Percentiles rank a stretch among this genome's conserved stretches.
phyloP scores from a whole-genome alignment of 306 rosid species.

The Corylus americana region DNA sequence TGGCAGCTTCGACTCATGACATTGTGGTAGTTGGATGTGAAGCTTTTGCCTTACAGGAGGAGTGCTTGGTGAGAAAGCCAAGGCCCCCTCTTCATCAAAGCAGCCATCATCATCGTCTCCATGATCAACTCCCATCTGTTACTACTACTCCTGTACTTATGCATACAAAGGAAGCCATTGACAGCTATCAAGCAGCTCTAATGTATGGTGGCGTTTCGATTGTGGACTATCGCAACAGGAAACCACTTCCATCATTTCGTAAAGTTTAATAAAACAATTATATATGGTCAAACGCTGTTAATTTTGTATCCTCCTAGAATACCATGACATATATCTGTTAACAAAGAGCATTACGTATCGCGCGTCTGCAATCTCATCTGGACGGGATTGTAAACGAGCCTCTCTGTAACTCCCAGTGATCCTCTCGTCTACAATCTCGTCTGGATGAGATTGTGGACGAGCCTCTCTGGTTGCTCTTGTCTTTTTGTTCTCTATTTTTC shows the following conservation, averaged over 20 bases:
- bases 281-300: neutral
- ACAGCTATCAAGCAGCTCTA: slow-evolving; percentile 10
- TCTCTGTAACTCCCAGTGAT: no score
- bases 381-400: no score
- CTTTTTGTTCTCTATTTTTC: no score
- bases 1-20: neutral
- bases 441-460: no score
- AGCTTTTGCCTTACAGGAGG: slow-evolving; percentile 1
- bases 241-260: neutral
- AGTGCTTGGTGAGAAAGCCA: neutral
- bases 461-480: no score
- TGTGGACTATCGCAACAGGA: slow-evolving; percentile 8
- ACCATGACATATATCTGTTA: no score
- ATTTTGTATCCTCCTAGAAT: neutral
- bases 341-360: no score
- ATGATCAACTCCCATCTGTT: neutral
- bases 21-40: slow-evolving; percentile 1
- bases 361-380: no score
- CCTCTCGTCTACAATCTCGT: no score
- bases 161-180: neutral
- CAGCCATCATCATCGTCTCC: neutral
- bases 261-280: neutral
- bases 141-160: neutral
- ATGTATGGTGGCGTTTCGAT: slow-evolving; percentile 9
- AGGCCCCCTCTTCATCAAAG: neutral